Evolutionary conservation across 805 yeast genomes (phyloP), one percentile per base, ranked within the genome.

Genomic region (Nakazawaea siamensis): DNA sequence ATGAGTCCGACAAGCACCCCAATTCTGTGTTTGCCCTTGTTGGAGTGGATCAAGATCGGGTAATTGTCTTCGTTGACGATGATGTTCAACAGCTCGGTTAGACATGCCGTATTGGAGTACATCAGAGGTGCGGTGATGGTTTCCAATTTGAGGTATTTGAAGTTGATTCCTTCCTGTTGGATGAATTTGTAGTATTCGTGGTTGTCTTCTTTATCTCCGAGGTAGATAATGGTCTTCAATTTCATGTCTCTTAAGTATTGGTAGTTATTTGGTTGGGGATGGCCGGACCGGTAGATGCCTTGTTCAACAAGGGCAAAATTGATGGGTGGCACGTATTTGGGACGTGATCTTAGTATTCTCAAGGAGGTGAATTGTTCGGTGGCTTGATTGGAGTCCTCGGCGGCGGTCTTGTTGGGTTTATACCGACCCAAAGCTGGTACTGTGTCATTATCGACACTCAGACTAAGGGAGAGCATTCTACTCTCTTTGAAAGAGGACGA

Each of bases 11-110:
- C 94, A 27, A 88, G 64, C 1, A 92, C 88, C 0, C 97, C 97
- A 2, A 86, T 88, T 28, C 98, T 60, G 54, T 90, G 98, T 55
- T 92, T 92, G n/a, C 98, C 98, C 60, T 90, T 90, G 56, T 92
- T 86, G 3, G 96, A 86, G 54, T 92, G 97, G 10, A 90, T 72
- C 38, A 90, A 63, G 10, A 90, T 75, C 1, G 98, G 98, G 52
- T 81, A 85, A 52, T 87, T 87, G 11, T 76, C 73, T 31, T 64
- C 65, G 47, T 80, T 70, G 21, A 77, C 52, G 32, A 82, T 63
- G 24, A 80, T 48, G 37, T 70, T 63, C 27, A 82, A 58, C 1
- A 84, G 78, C 16, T 57, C 51, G 17, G 73, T 63, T 38, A 87
- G 67, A 2, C 79, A 70, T 5, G 62, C 63, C 3, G 77, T 71